Evolutionary conservation across 2,329 filamentous ascomycete genomes (phyloP).

Genomic region (Pseudocercospora eumusae): DNA sequence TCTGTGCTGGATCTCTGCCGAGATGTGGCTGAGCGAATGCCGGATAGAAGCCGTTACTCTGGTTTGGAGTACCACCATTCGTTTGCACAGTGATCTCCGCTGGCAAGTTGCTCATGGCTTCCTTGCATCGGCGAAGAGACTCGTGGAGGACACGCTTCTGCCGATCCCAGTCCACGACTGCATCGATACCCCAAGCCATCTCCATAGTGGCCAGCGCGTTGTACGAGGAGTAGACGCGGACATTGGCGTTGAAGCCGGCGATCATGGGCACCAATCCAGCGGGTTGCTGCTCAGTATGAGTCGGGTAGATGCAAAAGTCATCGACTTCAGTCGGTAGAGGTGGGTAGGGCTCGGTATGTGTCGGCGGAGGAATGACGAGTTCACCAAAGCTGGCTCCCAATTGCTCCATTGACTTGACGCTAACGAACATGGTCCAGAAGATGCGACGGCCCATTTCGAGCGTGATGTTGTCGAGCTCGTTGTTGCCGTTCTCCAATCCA

Average conservation of each 20-base stretch:
- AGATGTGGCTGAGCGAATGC: conserved; percentile 31
- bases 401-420: conserved; percentile 72
- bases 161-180: conserved; percentile 73
- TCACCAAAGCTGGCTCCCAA: conserved; percentile 71
- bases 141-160: conserved; percentile 73
- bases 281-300: conserved; percentile 70
- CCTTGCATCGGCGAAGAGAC: conserved; percentile 69
- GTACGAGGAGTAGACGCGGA: conserved; percentile 78
- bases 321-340: conserved; percentile 80
- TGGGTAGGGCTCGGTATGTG: conserved; percentile 73
- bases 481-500: conserved; percentile 40
- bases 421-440: conserved; percentile 81
- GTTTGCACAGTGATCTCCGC: conserved; percentile 64
- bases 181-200: conserved; percentile 76
- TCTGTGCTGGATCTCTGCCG: conserved; percentile 32
- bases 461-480: conserved; percentile 50
- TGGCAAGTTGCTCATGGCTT: conserved; percentile 67
- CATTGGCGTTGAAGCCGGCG: conserved; percentile 77
- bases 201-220: conserved; percentile 77
- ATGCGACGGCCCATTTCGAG: conserved; percentile 61
- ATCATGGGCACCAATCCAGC: conserved; percentile 68
- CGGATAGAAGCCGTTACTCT: conserved; percentile 32
- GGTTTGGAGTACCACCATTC: conserved; percentile 41
- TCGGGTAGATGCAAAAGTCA: conserved; percentile 74
- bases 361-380: conserved; percentile 73